phyloP scores from a whole-genome alignment of 2,329 filamentous ascomycete species.

The Cercospora janseana region DNA sequence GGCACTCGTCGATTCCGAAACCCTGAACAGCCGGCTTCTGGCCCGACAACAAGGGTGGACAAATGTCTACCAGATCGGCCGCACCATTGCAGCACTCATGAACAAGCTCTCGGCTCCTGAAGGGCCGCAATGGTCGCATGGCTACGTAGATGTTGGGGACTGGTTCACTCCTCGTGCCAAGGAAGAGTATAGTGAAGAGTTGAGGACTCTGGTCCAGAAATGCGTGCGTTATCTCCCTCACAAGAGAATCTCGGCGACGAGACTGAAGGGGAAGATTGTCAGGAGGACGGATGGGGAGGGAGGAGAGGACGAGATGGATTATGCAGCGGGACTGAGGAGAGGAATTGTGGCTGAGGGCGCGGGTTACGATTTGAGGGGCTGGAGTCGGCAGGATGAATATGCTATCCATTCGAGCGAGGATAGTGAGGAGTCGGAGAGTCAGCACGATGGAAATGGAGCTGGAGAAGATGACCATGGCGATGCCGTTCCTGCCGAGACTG shows the following conservation, averaged over 20 bases:
- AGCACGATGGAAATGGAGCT: no score
- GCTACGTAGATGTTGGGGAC: no score
- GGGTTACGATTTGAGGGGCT: neutral
- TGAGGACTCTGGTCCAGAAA: neutral
- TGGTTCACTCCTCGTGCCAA: neutral
- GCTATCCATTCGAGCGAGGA: no score
- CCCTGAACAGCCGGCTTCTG: neutral
- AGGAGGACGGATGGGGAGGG: neutral
- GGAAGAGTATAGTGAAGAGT: neutral
- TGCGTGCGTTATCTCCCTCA: neutral
- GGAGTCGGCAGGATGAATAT: neutral
- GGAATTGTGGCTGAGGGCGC: neutral
- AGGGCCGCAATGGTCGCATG: neutral
- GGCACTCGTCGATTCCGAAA: neutral
- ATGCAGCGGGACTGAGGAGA: neutral
- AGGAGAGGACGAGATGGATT: neutral
- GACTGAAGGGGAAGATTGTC: conserved; percentile 6
- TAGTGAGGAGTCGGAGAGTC: no score
- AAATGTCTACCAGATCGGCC: conserved; percentile 10
- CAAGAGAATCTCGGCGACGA: neutral
- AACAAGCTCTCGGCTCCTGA: neutral
- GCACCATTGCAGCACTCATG: neutral
- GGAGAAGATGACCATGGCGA: no score
- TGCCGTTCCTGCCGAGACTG: no score
- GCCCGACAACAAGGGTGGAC: conserved; percentile 6